Base-by-base conservation (phyloP, 495 filamentous ascomycete genomes). In the Talaromyces proteolyticus region DNA sequence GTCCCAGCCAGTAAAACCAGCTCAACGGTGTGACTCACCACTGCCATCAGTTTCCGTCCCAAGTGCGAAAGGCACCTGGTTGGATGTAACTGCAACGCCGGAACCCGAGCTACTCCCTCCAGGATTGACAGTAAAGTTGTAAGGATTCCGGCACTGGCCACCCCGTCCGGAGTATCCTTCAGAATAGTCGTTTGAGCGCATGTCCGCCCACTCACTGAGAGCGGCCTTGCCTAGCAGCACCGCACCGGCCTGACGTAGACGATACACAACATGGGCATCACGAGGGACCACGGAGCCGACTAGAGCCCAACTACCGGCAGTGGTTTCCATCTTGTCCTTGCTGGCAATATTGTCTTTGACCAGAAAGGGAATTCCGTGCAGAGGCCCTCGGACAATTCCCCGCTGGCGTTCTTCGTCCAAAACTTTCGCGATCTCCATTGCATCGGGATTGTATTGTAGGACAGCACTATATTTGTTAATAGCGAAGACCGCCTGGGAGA, bases 31-130 rank as follows among this genome's bases (percentile, higher is more conserved):
- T 17, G 17, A 19, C 14, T 18, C 56, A 67, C 67, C 77, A 67
- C 80, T 85, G 14, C 83, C 83, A 59, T 89, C 86, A 0, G 85
- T 89, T 63, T 88, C 86, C 0, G 85, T 87, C n/a, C 86, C 86
- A 4, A 88, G 58, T 1, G 81, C 70, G 60, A 88, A 81, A 0
- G 77, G 68, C 24, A 82, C 63, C 25, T 80, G 53, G 57, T 88
- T 88, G 18, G 76, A 75, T 1, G 77, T 73, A 11, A 89, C 82
- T 17, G 77, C 78, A 4, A 71, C 75, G 10, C 74, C 84, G 45
- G 79, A 80, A 7, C 86, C 85, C 12, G 78, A 79, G 55, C 78
- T 84, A 49, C 73, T 79, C 12, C 82, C 84, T 25, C 82, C 82
- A 4, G 85, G 86, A 61, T 82, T 86, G 10, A 83, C 64, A 2